Evolutionary conservation across 2,329 filamentous ascomycete species (phyloP), one percentile per base, ranked within the genome.

Genomic region (Penicillium sclerotiorum): DNA sequence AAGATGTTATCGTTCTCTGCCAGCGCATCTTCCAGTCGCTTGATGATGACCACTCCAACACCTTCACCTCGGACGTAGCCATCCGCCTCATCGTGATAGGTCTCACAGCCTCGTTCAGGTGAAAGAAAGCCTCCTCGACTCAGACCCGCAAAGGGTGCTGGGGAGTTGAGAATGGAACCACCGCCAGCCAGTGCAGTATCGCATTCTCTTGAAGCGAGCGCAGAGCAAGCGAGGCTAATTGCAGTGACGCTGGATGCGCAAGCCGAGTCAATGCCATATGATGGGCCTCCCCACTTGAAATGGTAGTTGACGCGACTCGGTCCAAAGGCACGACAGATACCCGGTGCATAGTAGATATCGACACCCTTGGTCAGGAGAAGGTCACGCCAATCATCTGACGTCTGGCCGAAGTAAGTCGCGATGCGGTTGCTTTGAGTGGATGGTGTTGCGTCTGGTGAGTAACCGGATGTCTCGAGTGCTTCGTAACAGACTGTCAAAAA

Each of bases 131-230:
- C 55, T 2, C 58, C 65, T 56, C 86, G 82, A 63, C 83, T 86
- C 2, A 92, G 76, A 58, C 86, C 87, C 5, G 86, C 79, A 72
- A 88, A 90, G 74, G 87, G 88, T 67, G 91, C 88, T 0, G 88
- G 86, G 69, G 89, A 89, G 41, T 88, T 90, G 69, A 91, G 78
- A 4, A 67, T 33, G 45, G 88, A 90, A 12, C 88, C 73, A 50
- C 90, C 90, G 49, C 90, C 89, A 1, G 89, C 87, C 28, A 91
- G 82, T 1, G 88, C 90, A 6, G 87, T 92, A 63, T 94, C 89
- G 54, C 85, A 89, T 57, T 94, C 89, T 42, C 85, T 82, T 2
- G 81, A 80, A 81, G 84, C 86, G 8, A 92, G 75, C 0, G 88
- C 82, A 5, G 84, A 85, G 69, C 88, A 92, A 3, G 83, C 82